Base-by-base conservation (phyloP, 2,329 filamentous ascomycete genomes). In the Colletotrichum truncatum region DNA sequence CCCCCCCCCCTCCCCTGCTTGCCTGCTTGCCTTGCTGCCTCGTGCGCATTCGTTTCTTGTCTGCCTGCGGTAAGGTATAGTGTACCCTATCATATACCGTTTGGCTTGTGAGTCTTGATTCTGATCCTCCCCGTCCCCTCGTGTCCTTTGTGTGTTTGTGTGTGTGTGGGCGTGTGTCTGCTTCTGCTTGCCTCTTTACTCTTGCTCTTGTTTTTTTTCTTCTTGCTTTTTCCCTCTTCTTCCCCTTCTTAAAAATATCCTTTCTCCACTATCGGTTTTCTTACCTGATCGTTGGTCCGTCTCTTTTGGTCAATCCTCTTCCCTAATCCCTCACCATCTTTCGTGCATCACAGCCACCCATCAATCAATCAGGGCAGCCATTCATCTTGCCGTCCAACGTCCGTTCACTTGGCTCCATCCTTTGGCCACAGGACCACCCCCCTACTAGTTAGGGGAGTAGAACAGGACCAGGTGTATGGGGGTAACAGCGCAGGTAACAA, bases 151-250 rank as follows among this genome's bases (percentile, higher is more conserved):
- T n/a, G n/a, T n/a, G n/a, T n/a, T n/a, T n/a, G n/a, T n/a, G n/a
- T n/a, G n/a, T n/a, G n/a, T n/a, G n/a, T n/a, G n/a, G n/a, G n/a
- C n/a, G n/a, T n/a, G n/a, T n/a, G n/a, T n/a, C n/a, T n/a, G n/a
- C n/a, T n/a, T 70, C 69, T 67, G 69, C 67, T 67, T 68, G 68
- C 72, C 67, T 70, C 72, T 69, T 68, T 69, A 71, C 73, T 73
- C 71, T 73, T 43, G n/a, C n/a, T n/a, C n/a, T 43, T 9, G 11
- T 43, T 43, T 43, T 43, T 25, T 21, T 2, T 25, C 5, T 21
- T 77, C 76, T 66, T 70, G 75, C 75, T 68, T 73, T 76, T 36
- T 25, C 36, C 25, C 43, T 39, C 43, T 28, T n/a, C 30, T 74
- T 74, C 70, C 70, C 70, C 67, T 61, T 65, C 69, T 72, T 43